Evolutionary conservation across 2,329 filamentous ascomycete species (phyloP), one percentile per base, ranked within the genome.

Genomic region (Aureobasidium lini): DNA sequence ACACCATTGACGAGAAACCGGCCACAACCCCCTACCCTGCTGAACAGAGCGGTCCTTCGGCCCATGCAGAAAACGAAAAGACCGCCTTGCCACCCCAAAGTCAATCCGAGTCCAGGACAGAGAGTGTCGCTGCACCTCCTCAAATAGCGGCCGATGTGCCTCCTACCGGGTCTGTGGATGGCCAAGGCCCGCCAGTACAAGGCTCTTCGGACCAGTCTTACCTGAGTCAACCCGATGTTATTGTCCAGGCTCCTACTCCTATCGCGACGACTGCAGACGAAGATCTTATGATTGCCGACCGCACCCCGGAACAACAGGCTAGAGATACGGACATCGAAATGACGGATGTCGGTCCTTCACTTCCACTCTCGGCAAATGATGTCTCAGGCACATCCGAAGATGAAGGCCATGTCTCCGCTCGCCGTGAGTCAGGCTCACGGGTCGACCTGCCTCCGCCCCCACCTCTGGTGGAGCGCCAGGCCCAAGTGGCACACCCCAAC

Each of bases 251-350:
- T 40, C 76, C 78, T 1, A 79, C 77, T 11, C 77, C 77, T 8
- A 70, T 73, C 32, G 69, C 72, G 47, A 70, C 73, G 9, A 72
- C 68, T 47, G 60, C 64, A 34, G 69, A 71, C n/a, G 63, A 68
- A 36, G 46, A 66, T 10, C 46, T 39, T 9, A 57, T 76, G 71
- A 73, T 83, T 74, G 67, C 78, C 70, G 67, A 82, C 71, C 66
- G 75, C 71, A 81, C 78, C 13, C 72, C 76, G 29, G 69, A 77
- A 60, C 78, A 80, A 64, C 71, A 75, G 60, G 68, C 73, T 52
- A 67, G 70, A 4, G 83, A 85, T 64, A 80, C 73, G 56, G 80
- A 83, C 64, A 76, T 86, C 58, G 79, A 85, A 59, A 89, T 90
- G 83, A 78, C 79, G 37, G 87, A 89, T 70, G 79, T 77, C 7